Percentiles rank a stretch among this genome's conserved stretches.
phyloP scores from a whole-genome alignment of 1,139 yeast genomes.

The Pichia terricola region DNA sequence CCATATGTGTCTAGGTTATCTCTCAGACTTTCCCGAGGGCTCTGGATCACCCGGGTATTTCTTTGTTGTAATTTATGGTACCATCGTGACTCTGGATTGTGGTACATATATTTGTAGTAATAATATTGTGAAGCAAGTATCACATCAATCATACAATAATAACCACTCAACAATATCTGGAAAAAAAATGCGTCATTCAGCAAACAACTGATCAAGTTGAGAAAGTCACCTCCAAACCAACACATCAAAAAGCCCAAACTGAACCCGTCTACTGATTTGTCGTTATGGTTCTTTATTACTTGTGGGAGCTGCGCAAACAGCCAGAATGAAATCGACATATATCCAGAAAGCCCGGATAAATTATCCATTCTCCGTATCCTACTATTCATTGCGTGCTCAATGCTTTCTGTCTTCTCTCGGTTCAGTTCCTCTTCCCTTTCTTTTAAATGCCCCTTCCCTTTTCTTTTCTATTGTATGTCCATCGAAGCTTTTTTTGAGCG shows the following conservation, averaged over 20 bases:
- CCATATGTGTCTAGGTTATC: slow-evolving; percentile 12
- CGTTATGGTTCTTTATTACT: slow-evolving; percentile 60
- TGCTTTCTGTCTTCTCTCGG: no score
- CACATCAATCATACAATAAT: slow-evolving; percentile 65
- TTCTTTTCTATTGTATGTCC: no score
- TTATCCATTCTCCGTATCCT: not conserved
- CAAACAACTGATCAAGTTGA: slow-evolving; percentile 73
- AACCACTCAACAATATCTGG: slow-evolving; percentile 65
- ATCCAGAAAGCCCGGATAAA: slow-evolving; percentile 31
- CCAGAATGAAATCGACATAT: slow-evolving; percentile 55
- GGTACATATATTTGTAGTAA: slow-evolving; percentile 44
- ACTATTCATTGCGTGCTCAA: no score
- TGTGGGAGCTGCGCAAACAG: slow-evolving; percentile 87
- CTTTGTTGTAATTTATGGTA: slow-evolving; percentile 17
- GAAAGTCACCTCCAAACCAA: slow-evolving; percentile 81
- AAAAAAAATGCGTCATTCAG: slow-evolving; percentile 68
- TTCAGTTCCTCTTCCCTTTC: no score
- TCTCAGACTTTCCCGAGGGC: slow-evolving; percentile 19
- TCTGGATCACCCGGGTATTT: slow-evolving; percentile 9
- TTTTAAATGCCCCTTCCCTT: no score
- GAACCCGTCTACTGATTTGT: slow-evolving; percentile 79
- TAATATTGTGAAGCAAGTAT: slow-evolving; percentile 68
- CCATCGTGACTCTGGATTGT: slow-evolving; percentile 25
- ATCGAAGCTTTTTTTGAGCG: no score
- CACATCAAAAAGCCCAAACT: slow-evolving; percentile 65